These are phyloP conservation scores for Ilyonectria mors-panacis DNA, from an alignment of 2,329 filamentous ascomycete species.

Conservation along the genomic window DNA sequence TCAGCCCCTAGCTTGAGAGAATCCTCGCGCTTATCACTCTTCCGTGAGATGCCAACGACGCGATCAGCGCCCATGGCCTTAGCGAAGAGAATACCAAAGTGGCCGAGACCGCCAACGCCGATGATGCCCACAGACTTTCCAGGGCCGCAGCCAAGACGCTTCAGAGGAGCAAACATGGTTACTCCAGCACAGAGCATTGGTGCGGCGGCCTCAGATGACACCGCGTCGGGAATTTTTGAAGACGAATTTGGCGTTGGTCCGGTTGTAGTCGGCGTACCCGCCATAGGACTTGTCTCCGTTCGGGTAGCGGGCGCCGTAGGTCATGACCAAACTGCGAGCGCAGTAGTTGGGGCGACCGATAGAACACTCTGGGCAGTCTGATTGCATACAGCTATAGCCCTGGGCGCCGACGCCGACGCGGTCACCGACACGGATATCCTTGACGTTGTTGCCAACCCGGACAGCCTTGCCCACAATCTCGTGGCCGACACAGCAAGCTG, in stretches of 20 bases:
- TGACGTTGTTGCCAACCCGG: constrained; percentile 65
- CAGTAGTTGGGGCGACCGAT: constrained; percentile 79
- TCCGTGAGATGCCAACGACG: constrained; percentile 71
- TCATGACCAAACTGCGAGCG: constrained; percentile 67
- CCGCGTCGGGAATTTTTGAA: constrained; percentile 80
- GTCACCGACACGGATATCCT: no score
- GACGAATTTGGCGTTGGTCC: constrained; percentile 51
- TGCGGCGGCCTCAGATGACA: constrained; percentile 73
- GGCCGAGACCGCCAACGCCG: constrained; percentile 79
- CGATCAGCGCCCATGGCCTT: constrained; percentile 71
- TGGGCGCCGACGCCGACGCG: no score
- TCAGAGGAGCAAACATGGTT: constrained; percentile 82
- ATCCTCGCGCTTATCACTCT: constrained; percentile 69
- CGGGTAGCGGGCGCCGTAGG: constrained; percentile 70
- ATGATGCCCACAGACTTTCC: constrained; percentile 84
- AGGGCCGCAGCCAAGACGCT: constrained; percentile 78
- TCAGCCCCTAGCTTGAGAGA: constrained; percentile 68
- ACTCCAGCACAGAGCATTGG: constrained; percentile 90
- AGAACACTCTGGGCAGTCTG: constrained; percentile 61
- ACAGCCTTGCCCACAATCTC: constrained; percentile 74
- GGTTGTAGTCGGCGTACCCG: constrained; percentile 64
- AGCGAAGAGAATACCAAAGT: constrained; percentile 77
- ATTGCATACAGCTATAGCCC: constrained; percentile 65
- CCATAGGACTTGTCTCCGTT: constrained; percentile 75
- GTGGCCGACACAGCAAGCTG: constrained; percentile 71